Evolutionary conservation across 2,329 filamentous ascomycete species (phyloP).

Genomic region (Samsoniella hepiali): DNA sequence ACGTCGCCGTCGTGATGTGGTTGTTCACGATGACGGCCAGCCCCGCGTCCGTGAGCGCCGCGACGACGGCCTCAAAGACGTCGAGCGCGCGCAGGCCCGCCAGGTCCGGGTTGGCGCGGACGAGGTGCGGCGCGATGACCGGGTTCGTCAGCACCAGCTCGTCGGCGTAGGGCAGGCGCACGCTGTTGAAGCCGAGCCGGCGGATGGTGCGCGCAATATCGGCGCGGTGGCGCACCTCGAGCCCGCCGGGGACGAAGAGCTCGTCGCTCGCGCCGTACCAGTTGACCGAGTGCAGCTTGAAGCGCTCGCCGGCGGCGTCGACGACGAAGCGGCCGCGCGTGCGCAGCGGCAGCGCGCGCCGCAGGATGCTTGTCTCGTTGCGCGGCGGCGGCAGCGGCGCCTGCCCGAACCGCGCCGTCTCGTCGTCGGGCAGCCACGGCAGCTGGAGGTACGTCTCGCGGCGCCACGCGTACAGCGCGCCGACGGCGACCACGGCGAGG

Average conservation of each 20-base stretch:
- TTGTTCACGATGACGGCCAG: conserved; percentile 66
- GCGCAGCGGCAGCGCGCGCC: conserved; percentile 55
- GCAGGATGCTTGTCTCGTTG: conserved; percentile 40
- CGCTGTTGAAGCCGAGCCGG: conserved; percentile 65
- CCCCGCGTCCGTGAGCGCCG: conserved; percentile 58
- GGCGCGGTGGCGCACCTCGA: conserved; percentile 60
- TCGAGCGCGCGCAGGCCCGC: conserved; percentile 56
- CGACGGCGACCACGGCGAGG: not conserved
- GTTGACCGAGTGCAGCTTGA: conserved; percentile 63
- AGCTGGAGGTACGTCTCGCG: conserved; percentile 42
- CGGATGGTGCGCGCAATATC: conserved; percentile 59
- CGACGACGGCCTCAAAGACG: conserved; percentile 56
- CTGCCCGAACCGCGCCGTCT: conserved; percentile 45
- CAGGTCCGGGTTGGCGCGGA: conserved; percentile 60
- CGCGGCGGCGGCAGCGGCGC: conserved; percentile 45
- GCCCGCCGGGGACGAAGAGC: conserved; percentile 60
- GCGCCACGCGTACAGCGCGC: conserved; percentile 39
- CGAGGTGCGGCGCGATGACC: conserved; percentile 43
- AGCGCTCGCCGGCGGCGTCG: conserved; percentile 53
- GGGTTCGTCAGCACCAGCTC: conserved; percentile 64
- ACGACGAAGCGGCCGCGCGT: conserved; percentile 60
- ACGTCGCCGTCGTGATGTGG: conserved; percentile 65
- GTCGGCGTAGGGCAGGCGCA: conserved; percentile 65
- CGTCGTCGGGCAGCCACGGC: conserved; percentile 50
- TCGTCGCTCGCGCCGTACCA: conserved; percentile 71